phyloP scores from a whole-genome alignment of 768 basidiomycete genomes.

The Boletellus ananas region DNA sequence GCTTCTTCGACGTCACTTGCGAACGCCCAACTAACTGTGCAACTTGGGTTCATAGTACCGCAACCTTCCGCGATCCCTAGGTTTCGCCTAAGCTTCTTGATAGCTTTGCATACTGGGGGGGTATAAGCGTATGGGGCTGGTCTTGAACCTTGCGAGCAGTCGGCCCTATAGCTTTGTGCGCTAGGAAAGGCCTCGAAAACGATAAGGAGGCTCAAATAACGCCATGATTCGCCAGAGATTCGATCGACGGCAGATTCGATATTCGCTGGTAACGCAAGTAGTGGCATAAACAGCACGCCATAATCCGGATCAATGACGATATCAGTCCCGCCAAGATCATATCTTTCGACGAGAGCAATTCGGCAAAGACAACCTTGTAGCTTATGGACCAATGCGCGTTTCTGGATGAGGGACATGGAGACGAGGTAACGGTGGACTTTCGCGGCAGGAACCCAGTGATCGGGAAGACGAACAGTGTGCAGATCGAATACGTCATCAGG shows the following conservation, averaged over 20 bases:
- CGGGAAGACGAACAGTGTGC: slow-evolving; percentile 44
- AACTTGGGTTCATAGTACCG: slow-evolving; percentile 42
- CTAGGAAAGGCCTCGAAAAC: slow-evolving; percentile 67
- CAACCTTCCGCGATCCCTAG: slow-evolving; percentile 60
- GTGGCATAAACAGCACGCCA: slow-evolving; percentile 48
- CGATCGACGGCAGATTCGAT: slow-evolving; percentile 41
- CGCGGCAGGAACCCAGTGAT: slow-evolving; percentile 28
- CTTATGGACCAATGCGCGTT: slow-evolving; percentile 52
- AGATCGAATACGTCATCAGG: slow-evolving; percentile 41
- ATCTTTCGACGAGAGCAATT: slow-evolving; percentile 64
- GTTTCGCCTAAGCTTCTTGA: slow-evolving; percentile 64
- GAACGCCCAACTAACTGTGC: slow-evolving; percentile 55
- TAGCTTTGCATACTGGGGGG: slow-evolving; percentile 62
- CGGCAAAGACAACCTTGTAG: slow-evolving; percentile 43
- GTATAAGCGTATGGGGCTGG: slow-evolving; percentile 47
- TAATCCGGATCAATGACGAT: slow-evolving; percentile 64
- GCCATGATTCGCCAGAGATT: slow-evolving; percentile 60
- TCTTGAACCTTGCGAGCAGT: slow-evolving; percentile 6
- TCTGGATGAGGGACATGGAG: slow-evolving; percentile 66
- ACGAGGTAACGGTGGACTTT: slow-evolving; percentile 61
- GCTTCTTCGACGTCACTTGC: slow-evolving; percentile 57
- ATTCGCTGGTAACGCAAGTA: slow-evolving; percentile 47
- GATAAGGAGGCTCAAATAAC: slow-evolving; percentile 50
- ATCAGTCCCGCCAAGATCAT: slow-evolving; percentile 55
- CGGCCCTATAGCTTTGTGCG: slow-evolving; percentile 32